A percentile compares a stretch with the other conserved stretches of the same genome.
Evolutionary conservation across 2,329 filamentous ascomycete species (phyloP).

Genomic region (Xenoacremonium recifei): DNA sequence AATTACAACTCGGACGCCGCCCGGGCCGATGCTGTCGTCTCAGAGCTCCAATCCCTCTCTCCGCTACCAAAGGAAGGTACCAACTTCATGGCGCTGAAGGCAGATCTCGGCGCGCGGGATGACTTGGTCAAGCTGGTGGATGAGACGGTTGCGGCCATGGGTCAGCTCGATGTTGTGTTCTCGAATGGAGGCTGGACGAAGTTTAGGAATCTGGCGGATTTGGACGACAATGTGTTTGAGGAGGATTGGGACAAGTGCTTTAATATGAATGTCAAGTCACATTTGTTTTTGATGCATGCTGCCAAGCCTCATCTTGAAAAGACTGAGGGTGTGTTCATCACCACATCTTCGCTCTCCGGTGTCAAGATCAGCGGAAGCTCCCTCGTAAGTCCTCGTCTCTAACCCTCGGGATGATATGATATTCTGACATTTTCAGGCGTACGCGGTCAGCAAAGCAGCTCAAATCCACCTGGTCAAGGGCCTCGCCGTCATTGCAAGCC

Average conservation of each 20-base stretch:
- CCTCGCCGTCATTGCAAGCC: conserved; percentile 51
- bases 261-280: conserved; percentile 62
- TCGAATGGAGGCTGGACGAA: conserved; percentile 67
- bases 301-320: conserved; percentile 53
- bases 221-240: conserved; percentile 55
- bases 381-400: conserved; percentile 36
- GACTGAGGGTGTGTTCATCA: conserved; percentile 60
- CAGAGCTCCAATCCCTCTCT: conserved; percentile 51
- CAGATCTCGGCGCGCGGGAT: conserved; percentile 60
- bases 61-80: conserved; percentile 17
- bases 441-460: conserved; percentile 75
- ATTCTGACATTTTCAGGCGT: conserved; percentile 48
- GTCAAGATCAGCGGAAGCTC: conserved; percentile 63
- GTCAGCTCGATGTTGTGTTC: conserved; percentile 69
- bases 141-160: conserved; percentile 58
- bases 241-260: conserved; percentile 60
- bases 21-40: conserved; percentile 57
- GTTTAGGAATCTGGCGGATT: conserved; percentile 41
- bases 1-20: conserved; percentile 67
- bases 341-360: conserved; percentile 63
- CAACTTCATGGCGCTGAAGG: conserved; percentile 55
- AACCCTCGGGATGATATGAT: neutral
- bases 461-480: conserved; percentile 58
- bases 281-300: conserved; percentile 59
- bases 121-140: conserved; percentile 61